A percentile compares a stretch with the other conserved stretches of the same genome.
Conservation (phyloP, 768 basidiomycete genomes). For the Pluteus cervinus region DNA sequence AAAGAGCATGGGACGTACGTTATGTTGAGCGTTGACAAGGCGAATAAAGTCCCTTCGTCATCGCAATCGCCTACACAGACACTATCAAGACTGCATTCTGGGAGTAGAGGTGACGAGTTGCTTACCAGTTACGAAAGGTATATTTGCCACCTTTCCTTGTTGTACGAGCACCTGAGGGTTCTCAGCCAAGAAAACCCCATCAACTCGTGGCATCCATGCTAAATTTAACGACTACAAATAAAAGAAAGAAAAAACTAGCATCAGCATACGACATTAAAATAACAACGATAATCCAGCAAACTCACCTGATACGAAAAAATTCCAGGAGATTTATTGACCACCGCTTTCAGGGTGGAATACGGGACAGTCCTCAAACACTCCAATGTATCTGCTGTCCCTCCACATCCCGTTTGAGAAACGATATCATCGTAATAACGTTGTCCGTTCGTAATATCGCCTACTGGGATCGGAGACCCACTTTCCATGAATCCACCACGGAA, state of each 20-base stretch:
- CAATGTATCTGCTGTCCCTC: conserved; percentile 26
- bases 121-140: conserved; percentile 42
- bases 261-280: conserved; percentile 19
- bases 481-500: conserved; percentile 50
- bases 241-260: conserved; percentile 7
- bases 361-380: conserved; percentile 35
- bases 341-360: conserved; percentile 20
- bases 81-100: not conserved
- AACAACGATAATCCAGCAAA: conserved; percentile 31
- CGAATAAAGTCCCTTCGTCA: conserved; percentile 56
- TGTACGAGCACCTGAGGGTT: conserved; percentile 35
- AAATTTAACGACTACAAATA: conserved; percentile 32
- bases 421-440: conserved; percentile 37
- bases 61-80: conserved; percentile 40
- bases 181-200: conserved; percentile 43
- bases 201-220: conserved; percentile 43
- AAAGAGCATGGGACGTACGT: conserved; percentile 30
- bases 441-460: conserved; percentile 36
- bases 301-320: conserved; percentile 28
- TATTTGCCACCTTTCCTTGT: conserved; percentile 37
- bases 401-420: conserved; percentile 31
- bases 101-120: not conserved
- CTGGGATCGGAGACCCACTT: conserved; percentile 41
- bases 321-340: conserved; percentile 22
- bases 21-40: conserved; percentile 41